Conservation (phyloP, 345 rosid genomes). For the Hibiscus mutabilis region DNA sequence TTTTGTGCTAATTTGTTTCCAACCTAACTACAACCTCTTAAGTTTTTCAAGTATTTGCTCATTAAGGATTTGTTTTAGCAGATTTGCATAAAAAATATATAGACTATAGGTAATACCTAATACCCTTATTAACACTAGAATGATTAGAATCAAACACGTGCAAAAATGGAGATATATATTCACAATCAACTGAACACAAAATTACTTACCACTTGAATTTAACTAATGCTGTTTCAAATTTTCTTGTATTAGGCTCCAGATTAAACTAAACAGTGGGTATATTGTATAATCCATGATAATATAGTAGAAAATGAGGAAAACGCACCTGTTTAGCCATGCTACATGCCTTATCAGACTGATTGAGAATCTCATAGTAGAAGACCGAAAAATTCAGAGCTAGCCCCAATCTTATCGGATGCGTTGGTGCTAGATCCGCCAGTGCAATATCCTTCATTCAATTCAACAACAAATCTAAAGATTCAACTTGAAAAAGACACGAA, state of each 20-base stretch:
- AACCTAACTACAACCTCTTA: not conserved
- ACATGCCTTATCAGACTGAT: constrained; percentile 85
- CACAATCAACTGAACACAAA: not conserved
- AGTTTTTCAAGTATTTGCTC: not conserved
- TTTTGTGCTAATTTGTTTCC: not conserved
- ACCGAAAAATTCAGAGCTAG: constrained; percentile 83
- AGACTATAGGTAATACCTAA: not conserved
- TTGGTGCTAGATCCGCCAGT: constrained; percentile 69
- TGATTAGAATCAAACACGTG: not conserved
- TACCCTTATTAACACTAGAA: not conserved
- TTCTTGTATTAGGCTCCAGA: not conserved
- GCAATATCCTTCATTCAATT: constrained; percentile 51
- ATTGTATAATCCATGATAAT: not conserved
- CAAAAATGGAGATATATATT: not conserved
- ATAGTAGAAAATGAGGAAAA: not conserved
- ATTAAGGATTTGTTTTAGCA: not conserved
- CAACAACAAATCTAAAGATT: not conserved
- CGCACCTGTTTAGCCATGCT: constrained; percentile 90
- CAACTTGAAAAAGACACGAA: not conserved
- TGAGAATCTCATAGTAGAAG: constrained; percentile 86
- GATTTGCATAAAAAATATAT: not conserved
- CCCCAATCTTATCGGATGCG: constrained; percentile 87
- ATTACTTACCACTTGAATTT: not conserved
- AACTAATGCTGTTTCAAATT: not conserved
- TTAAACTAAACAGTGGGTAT: not conserved